These are phyloP conservation scores for Bipolaris zeicola DNA, from an alignment of 2,329 filamentous ascomycete genomes.

Conservation along the genomic window DNA sequence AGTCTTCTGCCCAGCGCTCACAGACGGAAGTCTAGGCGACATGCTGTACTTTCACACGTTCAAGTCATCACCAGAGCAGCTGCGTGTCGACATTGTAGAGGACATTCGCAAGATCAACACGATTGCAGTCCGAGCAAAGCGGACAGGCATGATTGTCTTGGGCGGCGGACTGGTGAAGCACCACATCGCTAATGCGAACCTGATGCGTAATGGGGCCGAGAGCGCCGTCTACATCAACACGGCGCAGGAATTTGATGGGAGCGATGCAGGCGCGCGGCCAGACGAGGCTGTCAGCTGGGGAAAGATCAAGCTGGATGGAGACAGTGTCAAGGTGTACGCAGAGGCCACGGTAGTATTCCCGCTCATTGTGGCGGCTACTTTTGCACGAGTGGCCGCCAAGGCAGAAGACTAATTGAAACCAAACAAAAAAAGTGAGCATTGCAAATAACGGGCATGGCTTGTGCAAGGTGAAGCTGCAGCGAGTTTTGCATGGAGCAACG, in stretches of 20 bases:
- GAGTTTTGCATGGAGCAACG: conserved; percentile 18
- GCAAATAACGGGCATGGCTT: neutral
- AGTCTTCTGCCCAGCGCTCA: conserved; percentile 94
- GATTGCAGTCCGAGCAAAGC: conserved; percentile 82
- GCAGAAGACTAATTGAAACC: neutral
- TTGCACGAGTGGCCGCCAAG: conserved; percentile 53
- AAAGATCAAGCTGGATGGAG: conserved; percentile 89
- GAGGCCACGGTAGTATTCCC: conserved; percentile 72
- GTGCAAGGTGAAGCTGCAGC: neutral
- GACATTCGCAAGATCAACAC: conserved; percentile 95
- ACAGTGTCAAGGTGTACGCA: conserved; percentile 82
- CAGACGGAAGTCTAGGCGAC: conserved; percentile 92
- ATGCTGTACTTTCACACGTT: conserved; percentile 99
- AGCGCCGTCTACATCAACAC: conserved; percentile 98
- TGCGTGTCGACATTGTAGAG: conserved; percentile 89
- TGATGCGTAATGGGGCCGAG: conserved; percentile 98
- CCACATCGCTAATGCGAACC: conserved; percentile 94
- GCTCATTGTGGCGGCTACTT: conserved; percentile 69
- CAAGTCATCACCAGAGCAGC: conserved; percentile 79
- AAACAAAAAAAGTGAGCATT: neutral
- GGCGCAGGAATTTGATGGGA: conserved; percentile 95
- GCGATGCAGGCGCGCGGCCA: conserved; percentile 90
- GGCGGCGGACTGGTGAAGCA: conserved; percentile 97
- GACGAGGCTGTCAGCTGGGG: conserved; percentile 99
- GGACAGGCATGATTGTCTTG: conserved; percentile 92